These are phyloP conservation scores for Lonicera japonica DNA, from an alignment of 129 eudicot species.

Conservation along the genomic window DNA sequence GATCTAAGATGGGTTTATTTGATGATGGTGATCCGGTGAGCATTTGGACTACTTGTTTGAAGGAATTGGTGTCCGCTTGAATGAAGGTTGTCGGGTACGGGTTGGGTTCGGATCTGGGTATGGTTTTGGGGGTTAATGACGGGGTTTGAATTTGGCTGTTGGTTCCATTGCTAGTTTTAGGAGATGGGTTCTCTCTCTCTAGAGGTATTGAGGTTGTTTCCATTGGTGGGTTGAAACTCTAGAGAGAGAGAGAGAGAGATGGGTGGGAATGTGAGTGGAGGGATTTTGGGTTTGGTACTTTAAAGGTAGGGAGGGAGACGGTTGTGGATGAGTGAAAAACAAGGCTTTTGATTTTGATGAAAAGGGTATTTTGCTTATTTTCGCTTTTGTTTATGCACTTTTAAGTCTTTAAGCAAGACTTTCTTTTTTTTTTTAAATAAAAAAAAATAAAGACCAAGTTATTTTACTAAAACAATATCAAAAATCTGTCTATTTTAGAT, in stretches of 20 bases:
- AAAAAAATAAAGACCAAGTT: too few relatives aligned
- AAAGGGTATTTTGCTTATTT: background rate
- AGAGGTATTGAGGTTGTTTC: conserved; percentile 38
- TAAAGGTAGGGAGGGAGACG: conserved; percentile 17
- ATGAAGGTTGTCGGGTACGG: conserved; percentile 89
- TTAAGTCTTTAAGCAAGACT: too few relatives aligned
- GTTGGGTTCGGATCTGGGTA: conserved; percentile 61
- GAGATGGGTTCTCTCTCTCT: conserved; percentile 46
- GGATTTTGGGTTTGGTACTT: conserved; percentile 20
- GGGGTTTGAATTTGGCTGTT: conserved; percentile 42
- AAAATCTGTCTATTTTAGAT: too few relatives aligned
- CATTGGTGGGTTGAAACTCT: conserved; percentile 22
- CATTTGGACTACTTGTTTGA: conserved; percentile 90
- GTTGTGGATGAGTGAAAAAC: conserved; percentile 38
- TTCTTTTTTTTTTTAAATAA: too few relatives aligned
- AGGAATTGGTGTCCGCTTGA: conserved; percentile 73
- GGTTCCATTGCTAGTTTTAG: conserved; percentile 44
- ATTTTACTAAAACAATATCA: too few relatives aligned
- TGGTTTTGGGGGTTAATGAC: conserved; percentile 55
- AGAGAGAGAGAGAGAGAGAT: conserved; percentile 42
- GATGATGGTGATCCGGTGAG: conserved; percentile 73
- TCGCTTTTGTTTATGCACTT: background rate
- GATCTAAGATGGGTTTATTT: conserved; percentile 17
- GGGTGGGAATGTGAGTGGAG: conserved; percentile 4
- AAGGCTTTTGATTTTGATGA: conserved; percentile 7